phyloP scores from a whole-genome alignment of 495 filamentous ascomycete genomes.

The Lineolata rhizophorae region DNA sequence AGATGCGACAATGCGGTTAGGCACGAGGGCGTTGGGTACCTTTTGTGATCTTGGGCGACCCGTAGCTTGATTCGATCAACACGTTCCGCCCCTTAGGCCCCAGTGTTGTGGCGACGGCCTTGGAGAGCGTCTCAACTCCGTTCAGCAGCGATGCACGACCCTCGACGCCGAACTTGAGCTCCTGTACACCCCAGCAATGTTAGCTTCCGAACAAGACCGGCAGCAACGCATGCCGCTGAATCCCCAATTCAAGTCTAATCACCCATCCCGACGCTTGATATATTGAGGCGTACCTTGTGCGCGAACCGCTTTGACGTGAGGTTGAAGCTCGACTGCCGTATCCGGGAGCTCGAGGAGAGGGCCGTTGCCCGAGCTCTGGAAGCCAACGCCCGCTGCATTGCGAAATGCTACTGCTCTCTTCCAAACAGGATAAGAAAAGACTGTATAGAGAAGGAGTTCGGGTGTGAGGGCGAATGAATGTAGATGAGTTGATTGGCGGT shows the following conservation, averaged over 20 bases:
- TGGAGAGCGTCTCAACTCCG: constrained; percentile 92
- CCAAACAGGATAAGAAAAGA: too few species aligned
- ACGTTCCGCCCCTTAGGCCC: constrained; percentile 98
- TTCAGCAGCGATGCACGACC: constrained; percentile 69
- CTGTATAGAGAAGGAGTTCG: too few species aligned
- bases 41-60: constrained; percentile 98
- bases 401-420: too few species aligned
- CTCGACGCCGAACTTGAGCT: constrained; percentile 96
- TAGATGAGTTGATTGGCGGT: too few species aligned
- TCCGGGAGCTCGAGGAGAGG: constrained; percentile 42
- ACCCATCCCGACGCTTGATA: too few species aligned
- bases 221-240: constrained; percentile 4
- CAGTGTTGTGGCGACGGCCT: constrained; percentile 87
- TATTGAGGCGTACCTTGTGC: constrained; percentile 89
- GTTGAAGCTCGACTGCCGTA: constrained; percentile 27
- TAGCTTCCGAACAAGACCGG: constrained; percentile 2
- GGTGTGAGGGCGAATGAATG: too few species aligned
- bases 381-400: constrained; percentile 56
- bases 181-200: constrained; percentile 27
- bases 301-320: constrained; percentile 77
- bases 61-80: constrained; percentile 90
- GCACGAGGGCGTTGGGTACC: constrained; percentile 30
- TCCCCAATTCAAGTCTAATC: constrained; percentile 7
- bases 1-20: constrained; percentile 16
- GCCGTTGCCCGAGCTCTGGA: constrained; percentile 43